These are phyloP conservation scores for Gossypioides kirkii DNA, from an alignment of 345 rosid species.

Conservation along the genomic window DNA sequence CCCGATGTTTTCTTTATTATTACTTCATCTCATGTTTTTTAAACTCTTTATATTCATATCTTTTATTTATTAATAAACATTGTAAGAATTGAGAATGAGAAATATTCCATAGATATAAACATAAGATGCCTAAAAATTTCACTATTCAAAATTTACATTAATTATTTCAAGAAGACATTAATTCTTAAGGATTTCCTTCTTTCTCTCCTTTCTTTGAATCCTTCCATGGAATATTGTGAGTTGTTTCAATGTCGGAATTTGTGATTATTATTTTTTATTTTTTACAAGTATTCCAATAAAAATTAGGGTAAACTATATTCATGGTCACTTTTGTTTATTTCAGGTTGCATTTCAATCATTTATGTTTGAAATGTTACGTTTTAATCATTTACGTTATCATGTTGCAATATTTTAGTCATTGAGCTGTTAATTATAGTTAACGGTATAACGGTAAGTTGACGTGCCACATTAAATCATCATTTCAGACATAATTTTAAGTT, in stretches of 20 bases:
- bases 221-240: conserved; percentile 16
- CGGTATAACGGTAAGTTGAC: too few species aligned
- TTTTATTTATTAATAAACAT: too few species aligned
- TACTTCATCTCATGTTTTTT: too few species aligned
- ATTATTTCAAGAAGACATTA: conserved; percentile 28
- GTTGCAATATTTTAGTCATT: too few species aligned
- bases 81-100: too few species aligned
- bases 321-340: background rate
- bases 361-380: too few species aligned
- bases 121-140: background rate
- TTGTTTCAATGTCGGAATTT: background rate
- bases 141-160: background rate
- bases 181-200: conserved; percentile 16
- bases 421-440: too few species aligned
- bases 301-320: background rate
- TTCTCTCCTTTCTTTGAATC: conserved; percentile 21
- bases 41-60: too few species aligned
- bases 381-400: too few species aligned
- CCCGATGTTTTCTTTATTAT: background rate
- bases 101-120: background rate
- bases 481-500: too few species aligned
- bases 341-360: too few species aligned
- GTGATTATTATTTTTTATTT: conserved; percentile 1
- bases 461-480: too few species aligned
- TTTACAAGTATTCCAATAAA: background rate